Percentiles rank a stretch among this genome's conserved stretches.
These are phyloP conservation scores for Ustilaginoidea virens DNA, from an alignment of 2,329 filamentous ascomycete species.

Conservation along the genomic window DNA sequence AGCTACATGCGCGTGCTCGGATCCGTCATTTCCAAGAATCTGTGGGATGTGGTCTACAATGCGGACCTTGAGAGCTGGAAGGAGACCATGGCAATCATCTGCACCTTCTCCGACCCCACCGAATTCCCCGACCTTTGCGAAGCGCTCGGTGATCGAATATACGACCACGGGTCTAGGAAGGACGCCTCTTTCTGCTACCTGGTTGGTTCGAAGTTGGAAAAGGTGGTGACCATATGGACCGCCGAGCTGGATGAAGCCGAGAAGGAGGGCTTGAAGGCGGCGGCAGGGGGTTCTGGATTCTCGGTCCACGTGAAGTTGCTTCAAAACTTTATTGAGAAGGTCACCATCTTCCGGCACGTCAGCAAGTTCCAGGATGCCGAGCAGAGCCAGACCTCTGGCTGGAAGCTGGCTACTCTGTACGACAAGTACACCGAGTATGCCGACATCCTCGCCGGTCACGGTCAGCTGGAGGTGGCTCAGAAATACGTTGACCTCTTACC, in stretches of 20 bases:
- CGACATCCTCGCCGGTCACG: conserved; percentile 82
- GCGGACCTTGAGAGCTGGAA: conserved; percentile 90
- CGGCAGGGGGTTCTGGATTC: conserved; percentile 64
- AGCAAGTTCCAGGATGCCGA: conserved; percentile 81
- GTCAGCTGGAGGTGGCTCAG: conserved; percentile 72
- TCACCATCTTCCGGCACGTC: conserved; percentile 88
- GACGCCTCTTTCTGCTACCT: conserved; percentile 95
- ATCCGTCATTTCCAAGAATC: conserved; percentile 87
- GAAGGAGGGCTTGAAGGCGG: conserved; percentile 53
- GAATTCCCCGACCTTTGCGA: conserved; percentile 95
- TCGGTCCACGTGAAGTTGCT: conserved; percentile 79
- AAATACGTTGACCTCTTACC: conserved; percentile 86
- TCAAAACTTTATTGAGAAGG: conserved; percentile 95
- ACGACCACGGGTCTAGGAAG: conserved; percentile 63
- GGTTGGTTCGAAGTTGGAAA: conserved; percentile 90
- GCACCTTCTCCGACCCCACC: conserved; percentile 80
- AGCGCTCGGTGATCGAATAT: conserved; percentile 78
- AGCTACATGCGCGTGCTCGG: conserved; percentile 85
- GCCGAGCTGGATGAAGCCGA: conserved; percentile 77
- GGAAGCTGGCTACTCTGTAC: conserved; percentile 81
- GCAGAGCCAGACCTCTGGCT: conserved; percentile 53
- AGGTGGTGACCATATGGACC: conserved; percentile 91
- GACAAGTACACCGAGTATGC: conserved; percentile 96
- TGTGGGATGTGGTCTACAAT: conserved; percentile 97
- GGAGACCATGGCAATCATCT: conserved; percentile 88